A percentile compares a stretch with the other conserved stretches of the same genome.
Evolutionary conservation across 176 grass and related monocot species (phyloP).

Genomic region (Oryza australiensis): DNA sequence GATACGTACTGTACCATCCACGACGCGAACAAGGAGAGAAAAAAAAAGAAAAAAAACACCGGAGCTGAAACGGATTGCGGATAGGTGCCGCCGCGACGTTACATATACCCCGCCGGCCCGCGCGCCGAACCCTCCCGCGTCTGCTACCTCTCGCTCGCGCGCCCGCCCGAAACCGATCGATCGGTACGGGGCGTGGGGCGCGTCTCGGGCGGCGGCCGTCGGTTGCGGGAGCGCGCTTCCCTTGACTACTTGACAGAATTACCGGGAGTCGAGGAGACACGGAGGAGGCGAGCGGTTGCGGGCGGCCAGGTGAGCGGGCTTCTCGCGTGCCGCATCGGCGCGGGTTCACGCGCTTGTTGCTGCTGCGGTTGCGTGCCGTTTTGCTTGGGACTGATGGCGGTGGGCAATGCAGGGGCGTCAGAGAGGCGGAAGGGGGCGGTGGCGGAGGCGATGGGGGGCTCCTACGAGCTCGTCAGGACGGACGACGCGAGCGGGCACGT

Average conservation of each 20-base stretch:
- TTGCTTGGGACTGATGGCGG: not conserved
- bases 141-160: not conserved
- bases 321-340: slow-evolving; percentile 32
- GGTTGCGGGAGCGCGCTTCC: not conserved
- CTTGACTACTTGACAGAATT: not conserved
- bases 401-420: slow-evolving; percentile 47
- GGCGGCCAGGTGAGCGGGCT: slow-evolving; percentile 26
- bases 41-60: no score
- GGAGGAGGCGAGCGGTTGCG: slow-evolving; percentile 23
- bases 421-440: no score
- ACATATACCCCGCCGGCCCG: not conserved
- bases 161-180: not conserved
- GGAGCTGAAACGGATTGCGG: not conserved
- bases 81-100: not conserved
- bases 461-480: slow-evolving; percentile 59
- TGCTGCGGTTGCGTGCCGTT: not conserved
- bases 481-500: slow-evolving; percentile 17
- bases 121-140: not conserved
- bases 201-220: not conserved
- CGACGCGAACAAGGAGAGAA: not conserved
- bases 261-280: not conserved
- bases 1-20: not conserved
- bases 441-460: slow-evolving; percentile 28
- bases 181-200: not conserved
- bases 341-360: slow-evolving; percentile 38